Percentiles rank a stretch among this genome's conserved stretches.
These are phyloP conservation scores for Kregervanrija delftensis DNA, from an alignment of 805 yeast species.

Conservation along the genomic window DNA sequence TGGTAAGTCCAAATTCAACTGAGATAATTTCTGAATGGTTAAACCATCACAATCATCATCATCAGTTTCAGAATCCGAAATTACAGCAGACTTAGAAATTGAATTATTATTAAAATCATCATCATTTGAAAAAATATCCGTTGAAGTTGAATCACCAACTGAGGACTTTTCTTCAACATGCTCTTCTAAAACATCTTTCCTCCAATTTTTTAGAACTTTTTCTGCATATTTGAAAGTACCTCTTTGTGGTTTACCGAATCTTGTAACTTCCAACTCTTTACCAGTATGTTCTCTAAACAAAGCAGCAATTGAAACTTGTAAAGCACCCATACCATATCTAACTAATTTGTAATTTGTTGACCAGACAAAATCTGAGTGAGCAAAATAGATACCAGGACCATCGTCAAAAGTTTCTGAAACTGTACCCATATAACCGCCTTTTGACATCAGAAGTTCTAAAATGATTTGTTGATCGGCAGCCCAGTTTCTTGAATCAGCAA, in stretches of 20 bases:
- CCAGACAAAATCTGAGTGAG: conserved; percentile 91
- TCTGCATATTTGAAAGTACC: conserved; percentile 83
- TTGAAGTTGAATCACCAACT: conserved; percentile 3
- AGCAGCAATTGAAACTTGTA: conserved; percentile 83
- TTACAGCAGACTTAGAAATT: conserved; percentile 9
- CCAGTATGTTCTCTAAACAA: conserved; percentile 82
- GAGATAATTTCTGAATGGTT: conserved; percentile 38
- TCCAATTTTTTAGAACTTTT: conserved; percentile 70
- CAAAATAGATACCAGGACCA: conserved; percentile 80
- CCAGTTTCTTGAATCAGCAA: conserved; percentile 91
- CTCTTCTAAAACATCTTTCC: conserved; percentile 68
- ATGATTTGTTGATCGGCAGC: conserved; percentile 90
- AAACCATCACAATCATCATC: conserved; percentile 37
- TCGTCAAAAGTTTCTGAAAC: conserved; percentile 61
- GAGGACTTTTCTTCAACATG: conserved; percentile 45
- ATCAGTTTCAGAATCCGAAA: conserved; percentile 22
- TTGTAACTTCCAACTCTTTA: conserved; percentile 64
- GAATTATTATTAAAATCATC: conserved; percentile 8
- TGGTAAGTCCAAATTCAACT: conserved; percentile 50
- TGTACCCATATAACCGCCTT: conserved; percentile 83
- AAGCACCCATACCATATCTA: conserved; percentile 92
- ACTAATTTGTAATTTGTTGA: conserved; percentile 78
- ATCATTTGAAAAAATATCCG: conserved; percentile 12
- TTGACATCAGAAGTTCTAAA: conserved; percentile 68
- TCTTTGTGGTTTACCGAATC: conserved; percentile 87